Evolutionary conservation across 352 stramenopile genomes (phyloP), one percentile per base, ranked within the genome.

Genomic region (Bremia lactucae): DNA sequence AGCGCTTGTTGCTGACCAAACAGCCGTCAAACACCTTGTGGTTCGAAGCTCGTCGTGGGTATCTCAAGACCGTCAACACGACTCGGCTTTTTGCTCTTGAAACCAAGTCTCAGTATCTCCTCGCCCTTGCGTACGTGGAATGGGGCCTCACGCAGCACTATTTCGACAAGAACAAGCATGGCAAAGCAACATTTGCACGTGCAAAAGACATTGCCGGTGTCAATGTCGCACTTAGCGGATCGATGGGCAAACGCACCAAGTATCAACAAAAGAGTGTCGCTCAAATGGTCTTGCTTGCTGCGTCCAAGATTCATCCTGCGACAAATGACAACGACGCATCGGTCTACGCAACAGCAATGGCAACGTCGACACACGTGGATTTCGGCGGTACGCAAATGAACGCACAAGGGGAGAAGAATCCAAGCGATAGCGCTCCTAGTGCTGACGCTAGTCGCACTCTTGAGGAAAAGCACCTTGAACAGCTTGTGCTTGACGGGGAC

Each of bases 161-260:
- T 55, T 97, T 97, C 42, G 68, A 97, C 41, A 87, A 83, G 49
- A 70, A 77, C 52, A 87, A 89, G 49, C 75, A 83, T 33, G 91
- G 86, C 18, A 97, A 97, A 61, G 43, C 54, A 11, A 94, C 68
- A 10, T 97, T 98, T 55, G 61, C 76, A 19, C 55, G 82, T 14
- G 87, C 93, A 1, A 72, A 95, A 49, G 63, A 83, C 24, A 63
- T 80, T 19, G 94, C 71, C 19, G 76, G 81, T 19, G 59, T 98
- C 14, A 67, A 57, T 24, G 76, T 95, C 2, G 59, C 95, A 49
- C 64, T 98, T 21, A 96, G 81, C 14, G 94, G 92, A 11, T 90
- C 83, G 2, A 59, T 96, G 54, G 94, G 94, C 25, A 96, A 95
- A 59, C 75, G 91, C 36, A 98, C 92, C 28, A 98, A 98, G 58